A percentile compares a stretch with the other conserved stretches of the same genome.
phyloP scores from a whole-genome alignment of 1,284 basidiomycete genomes.

The Polyporus tsugae region DNA sequence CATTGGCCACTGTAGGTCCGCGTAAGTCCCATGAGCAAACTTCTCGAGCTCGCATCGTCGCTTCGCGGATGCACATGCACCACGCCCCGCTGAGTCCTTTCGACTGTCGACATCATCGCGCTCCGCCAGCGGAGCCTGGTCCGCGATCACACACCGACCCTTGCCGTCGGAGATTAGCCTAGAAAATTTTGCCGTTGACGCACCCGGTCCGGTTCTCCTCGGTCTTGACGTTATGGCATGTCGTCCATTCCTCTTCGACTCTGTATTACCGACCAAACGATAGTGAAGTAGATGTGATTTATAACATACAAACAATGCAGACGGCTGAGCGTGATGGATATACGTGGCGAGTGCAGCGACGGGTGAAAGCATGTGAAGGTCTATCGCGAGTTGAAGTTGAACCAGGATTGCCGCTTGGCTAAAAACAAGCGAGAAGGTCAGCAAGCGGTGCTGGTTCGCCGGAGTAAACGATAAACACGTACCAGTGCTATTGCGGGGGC shows the following conservation, averaged over 20 bases:
- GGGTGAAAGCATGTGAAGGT: slow-evolving; percentile 31
- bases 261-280: slow-evolving; percentile 42
- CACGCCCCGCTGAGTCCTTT: background rate
- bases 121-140: slow-evolving; percentile 14
- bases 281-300: slow-evolving; percentile 47
- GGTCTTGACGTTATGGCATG: background rate
- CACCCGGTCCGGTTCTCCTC: slow-evolving; percentile 7
- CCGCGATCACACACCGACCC: slow-evolving; percentile 9
- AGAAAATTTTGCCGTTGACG: slow-evolving; percentile 22
- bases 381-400: slow-evolving; percentile 79
- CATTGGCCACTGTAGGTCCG: slow-evolving; percentile 27
- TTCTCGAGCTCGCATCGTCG: slow-evolving; percentile 18
- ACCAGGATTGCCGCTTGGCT: slow-evolving; percentile 91
- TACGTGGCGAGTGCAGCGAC: slow-evolving; percentile 20
- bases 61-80: slow-evolving; percentile 19
- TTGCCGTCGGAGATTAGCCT: slow-evolving; percentile 14
- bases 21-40: slow-evolving; percentile 21
- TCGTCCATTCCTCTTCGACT: slow-evolving; percentile 22
- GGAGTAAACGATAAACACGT: slow-evolving; percentile 31
- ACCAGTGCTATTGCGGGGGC: slow-evolving; percentile 39
- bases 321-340: slow-evolving; percentile 35
- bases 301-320: slow-evolving; percentile 45
- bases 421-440: slow-evolving; percentile 28
- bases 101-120: slow-evolving; percentile 21
- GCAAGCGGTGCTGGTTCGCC: slow-evolving; percentile 18